Conservation (phyloP, 225 moss, liverwort and hornwort species). For the Antitrichia curtipendula region DNA sequence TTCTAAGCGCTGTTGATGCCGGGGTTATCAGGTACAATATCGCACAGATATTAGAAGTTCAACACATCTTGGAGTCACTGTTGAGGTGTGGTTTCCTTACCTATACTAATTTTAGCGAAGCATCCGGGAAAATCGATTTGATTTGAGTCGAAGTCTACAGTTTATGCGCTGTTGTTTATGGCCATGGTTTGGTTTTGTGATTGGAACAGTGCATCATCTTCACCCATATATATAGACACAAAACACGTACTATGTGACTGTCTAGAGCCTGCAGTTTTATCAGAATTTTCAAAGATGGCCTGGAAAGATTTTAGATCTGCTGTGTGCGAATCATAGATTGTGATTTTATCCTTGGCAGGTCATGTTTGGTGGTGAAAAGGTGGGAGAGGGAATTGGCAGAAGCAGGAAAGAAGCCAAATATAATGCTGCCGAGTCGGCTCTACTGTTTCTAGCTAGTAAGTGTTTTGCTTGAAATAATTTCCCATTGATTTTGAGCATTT, state of each 20-base stretch:
- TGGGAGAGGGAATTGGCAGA: constrained; percentile 75
- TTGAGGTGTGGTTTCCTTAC: constrained; percentile 22
- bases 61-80: constrained; percentile 33
- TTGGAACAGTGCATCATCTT: not conserved
- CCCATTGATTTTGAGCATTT: not conserved
- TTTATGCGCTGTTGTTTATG: not conserved
- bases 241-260: not conserved
- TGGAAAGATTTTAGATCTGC: not conserved
- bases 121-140: not conserved
- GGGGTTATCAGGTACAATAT: constrained; percentile 42
- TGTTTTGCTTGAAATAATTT: not conserved
- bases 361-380: constrained; percentile 79
- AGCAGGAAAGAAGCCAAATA: constrained; percentile 81
- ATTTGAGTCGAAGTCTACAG: not conserved
- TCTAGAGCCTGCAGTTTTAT: not conserved
- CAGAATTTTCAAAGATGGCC: not conserved
- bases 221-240: not conserved
- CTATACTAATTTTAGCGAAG: not conserved
- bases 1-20: not conserved
- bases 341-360: constrained; percentile 25
- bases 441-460: constrained; percentile 72
- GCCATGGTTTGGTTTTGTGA: not conserved
- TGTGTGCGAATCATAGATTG: not conserved
- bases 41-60: constrained; percentile 39
- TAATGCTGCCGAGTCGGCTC: constrained; percentile 77